Conservation (phyloP, 352 stramenopile genomes). For the Globisporangium ultimum region DNA sequence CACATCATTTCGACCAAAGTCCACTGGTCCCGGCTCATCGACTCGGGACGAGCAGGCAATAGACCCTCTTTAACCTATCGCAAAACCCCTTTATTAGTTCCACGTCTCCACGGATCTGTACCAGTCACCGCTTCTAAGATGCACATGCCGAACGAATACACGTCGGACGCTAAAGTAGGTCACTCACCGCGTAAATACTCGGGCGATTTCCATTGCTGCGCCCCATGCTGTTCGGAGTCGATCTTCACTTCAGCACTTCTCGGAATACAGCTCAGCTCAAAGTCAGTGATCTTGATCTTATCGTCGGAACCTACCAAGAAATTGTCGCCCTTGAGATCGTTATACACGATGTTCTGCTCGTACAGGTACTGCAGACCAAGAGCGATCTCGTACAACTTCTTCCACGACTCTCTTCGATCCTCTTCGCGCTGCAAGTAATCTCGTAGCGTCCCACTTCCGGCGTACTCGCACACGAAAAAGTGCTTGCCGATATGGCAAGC, state of each 20-base stretch:
- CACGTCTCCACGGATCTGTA: background rate
- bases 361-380: background rate
- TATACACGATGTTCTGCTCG: background rate
- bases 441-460: too few species aligned
- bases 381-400: slow-evolving; percentile 1
- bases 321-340: slow-evolving; percentile 2
- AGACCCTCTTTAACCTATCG: too few species aligned
- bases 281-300: background rate
- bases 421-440: too few species aligned
- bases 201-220: too few species aligned
- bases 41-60: too few species aligned
- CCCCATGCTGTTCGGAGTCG: too few species aligned
- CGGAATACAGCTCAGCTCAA: background rate
- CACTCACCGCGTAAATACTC: background rate
- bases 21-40: too few species aligned
- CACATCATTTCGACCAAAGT: too few species aligned
- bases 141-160: slow-evolving; percentile 9
- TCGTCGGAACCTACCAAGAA: background rate
- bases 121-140: background rate
- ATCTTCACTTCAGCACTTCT: too few species aligned
- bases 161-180: slow-evolving; percentile 1
- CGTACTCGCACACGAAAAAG: too few species aligned
- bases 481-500: too few species aligned
- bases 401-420: background rate
- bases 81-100: too few species aligned